Evolutionary conservation across 2,329 filamentous ascomycete species (phyloP), one percentile per base, ranked within the genome.

Genomic region (Juglanconis sp.): DNA sequence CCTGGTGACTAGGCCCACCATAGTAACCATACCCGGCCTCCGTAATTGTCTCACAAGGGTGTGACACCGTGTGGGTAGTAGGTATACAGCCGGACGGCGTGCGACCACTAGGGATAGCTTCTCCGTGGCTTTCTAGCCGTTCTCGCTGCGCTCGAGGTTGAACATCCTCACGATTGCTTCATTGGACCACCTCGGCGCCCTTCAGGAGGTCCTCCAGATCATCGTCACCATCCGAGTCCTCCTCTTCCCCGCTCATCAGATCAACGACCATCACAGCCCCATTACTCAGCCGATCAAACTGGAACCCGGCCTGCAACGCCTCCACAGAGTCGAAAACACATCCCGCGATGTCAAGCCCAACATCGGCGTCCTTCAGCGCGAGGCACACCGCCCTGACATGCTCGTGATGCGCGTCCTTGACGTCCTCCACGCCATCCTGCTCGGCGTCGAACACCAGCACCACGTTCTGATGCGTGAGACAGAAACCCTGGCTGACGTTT

Each of bases 381-480:
- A 68, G 48, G 42, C 66, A 68, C 0, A 67, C 64, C 11, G 53
- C 54, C 4, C 66, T 60, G n/a, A 68, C 66, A 49, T 68, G 66
- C 47, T 67, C 65, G 24, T 68, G 66, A 15, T 68, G 66, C 15
- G 47, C 24, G 11, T 67, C 66, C 11, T 61, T 53, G 8, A 62
- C 34, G 2, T 60, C 62, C 13, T 53, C 58, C 13, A 15, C 13
- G 13, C 60, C 63, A 3, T 59, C 50, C 24, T 55, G 31, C 3
- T 24, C 59, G 24, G 61, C 57, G 24, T 65, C 63, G 8, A 66
- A 68, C 0, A 68, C 63, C 50, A 68, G 35, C 2, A 67, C 60
- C 2, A 63, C 60, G 7, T 54, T 61, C 7, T 61, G 56, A 47
- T 67, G 64, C 2, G 51, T 53, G 15, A 67, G 58, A n/a, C 55